Percentiles rank a stretch among this genome's conserved stretches.
Evolutionary conservation across 148 eudicot genomes (phyloP).

Genomic region (Cornus florida): DNA sequence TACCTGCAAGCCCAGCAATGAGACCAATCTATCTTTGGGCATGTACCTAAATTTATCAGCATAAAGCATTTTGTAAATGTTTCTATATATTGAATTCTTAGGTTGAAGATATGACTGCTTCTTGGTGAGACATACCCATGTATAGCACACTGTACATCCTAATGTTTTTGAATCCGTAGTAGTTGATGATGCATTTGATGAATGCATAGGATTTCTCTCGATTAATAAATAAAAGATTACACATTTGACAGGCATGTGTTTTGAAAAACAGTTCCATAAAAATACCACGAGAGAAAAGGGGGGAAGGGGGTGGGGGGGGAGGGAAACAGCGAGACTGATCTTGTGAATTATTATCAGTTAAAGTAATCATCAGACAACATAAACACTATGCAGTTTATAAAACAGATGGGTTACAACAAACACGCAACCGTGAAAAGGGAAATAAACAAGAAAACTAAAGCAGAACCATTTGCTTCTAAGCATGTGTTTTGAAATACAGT

Average conservation of each 20-base stretch:
- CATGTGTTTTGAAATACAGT: no score
- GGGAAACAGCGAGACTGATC: no score
- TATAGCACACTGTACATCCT: neutral
- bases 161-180: neutral
- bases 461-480: neutral
- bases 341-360: no score
- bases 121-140: neutral
- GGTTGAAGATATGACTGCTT: neutral
- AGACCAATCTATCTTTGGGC: no score
- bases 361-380: neutral
- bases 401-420: no score
- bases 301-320: no score
- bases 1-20: neutral
- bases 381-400: neutral
- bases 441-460: neutral
- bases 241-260: no score
- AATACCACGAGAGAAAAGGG: no score
- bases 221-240: no score
- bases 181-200: neutral
- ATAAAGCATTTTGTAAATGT: neutral
- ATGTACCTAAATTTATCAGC: no score
- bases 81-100: neutral
- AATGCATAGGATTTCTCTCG: no score
- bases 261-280: no score
- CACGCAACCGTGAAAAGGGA: neutral